These are phyloP conservation scores for Kodamaea kaohsiungensis DNA, from an alignment of 805 yeast species.

Conservation along the genomic window DNA sequence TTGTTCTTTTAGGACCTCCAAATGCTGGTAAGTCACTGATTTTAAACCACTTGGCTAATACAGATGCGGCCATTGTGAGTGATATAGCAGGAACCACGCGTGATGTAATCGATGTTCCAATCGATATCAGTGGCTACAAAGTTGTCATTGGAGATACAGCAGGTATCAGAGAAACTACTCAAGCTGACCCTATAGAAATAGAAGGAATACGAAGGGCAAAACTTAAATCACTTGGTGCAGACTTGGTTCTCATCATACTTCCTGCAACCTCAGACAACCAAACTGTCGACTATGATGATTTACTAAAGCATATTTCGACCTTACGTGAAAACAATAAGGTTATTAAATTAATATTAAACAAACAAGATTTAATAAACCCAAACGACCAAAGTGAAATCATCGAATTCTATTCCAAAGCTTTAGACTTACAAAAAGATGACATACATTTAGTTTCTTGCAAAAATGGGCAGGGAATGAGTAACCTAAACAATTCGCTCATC, in stretches of 20 bases:
- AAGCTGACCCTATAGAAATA: constrained; percentile 60
- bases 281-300: constrained; percentile 25
- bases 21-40: constrained; percentile 95
- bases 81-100: constrained; percentile 92
- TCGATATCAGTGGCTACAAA: constrained; percentile 83
- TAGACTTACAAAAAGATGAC: constrained; percentile 14
- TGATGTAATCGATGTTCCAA: constrained; percentile 77
- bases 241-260: constrained; percentile 66
- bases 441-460: constrained; percentile 58
- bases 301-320: constrained; percentile 38
- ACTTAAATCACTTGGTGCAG: constrained; percentile 56
- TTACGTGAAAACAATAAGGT: constrained; percentile 29
- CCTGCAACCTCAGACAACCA: constrained; percentile 42
- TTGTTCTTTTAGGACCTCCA: constrained; percentile 85
- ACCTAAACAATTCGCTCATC: constrained; percentile 45
- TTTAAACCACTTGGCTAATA: constrained; percentile 69
- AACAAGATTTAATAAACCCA: constrained; percentile 48
- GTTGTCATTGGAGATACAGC: constrained; percentile 91
- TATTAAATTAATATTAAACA: constrained; percentile 56
- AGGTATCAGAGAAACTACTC: constrained; percentile 61
- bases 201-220: constrained; percentile 85
- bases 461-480: constrained; percentile 54
- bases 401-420: constrained; percentile 10
- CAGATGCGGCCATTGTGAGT: constrained; percentile 89
- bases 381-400: constrained; percentile 16